Evolutionary conservation across 164 flowering plant genomes (phyloP), one percentile per base, ranked within the genome.

Genomic region (Magnolia sinica): DNA sequence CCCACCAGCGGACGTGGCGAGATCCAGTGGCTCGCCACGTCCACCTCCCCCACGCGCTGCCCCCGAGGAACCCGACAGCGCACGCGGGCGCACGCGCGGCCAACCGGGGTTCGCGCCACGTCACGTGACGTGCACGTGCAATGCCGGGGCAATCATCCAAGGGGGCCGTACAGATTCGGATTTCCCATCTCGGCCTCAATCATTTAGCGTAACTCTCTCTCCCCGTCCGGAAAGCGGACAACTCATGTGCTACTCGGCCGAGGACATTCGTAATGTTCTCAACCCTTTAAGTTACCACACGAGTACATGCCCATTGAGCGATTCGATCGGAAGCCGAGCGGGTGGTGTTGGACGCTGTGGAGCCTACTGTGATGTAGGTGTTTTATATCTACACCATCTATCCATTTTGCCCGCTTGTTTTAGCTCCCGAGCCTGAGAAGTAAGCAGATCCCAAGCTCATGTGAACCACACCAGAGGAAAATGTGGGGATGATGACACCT

Each of bases 111-210:
- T 67, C 50, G n/a, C 72, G 64, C 77, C 8, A 52, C 13, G 16
- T 70, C 78, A 76, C 69, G 74, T 76, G 78, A 59, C 16, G 59
- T 7, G 55, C 78, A 76, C 78, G 78, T 70, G 78, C 13, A 23
- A 50, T 61, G 68, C 78, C 74, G 77, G 77, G 23, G 65, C 77
- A 70, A 76, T 70, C 78, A 70, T n/a, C 61, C 16, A 70, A 2
- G 4, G 68, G 73, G 61, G 13, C 68, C 74, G 74, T 63, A 76
- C 78, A 20, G 71, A 50, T 29, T 31, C 5, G 49, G 51, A 20
- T 18, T 37, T 63, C 59, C 20, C 68, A 24, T 75, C 77, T 52
- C 16, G 8, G 9, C 23, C 69, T 70, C 74, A 76, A 76, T 76
- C 78, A 76, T 76, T 76, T 70, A 31, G 1, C 31, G 50, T 6